Conservation (phyloP, 108 stramenopile genomes). For the Chaetoceros muelleri region DNA sequence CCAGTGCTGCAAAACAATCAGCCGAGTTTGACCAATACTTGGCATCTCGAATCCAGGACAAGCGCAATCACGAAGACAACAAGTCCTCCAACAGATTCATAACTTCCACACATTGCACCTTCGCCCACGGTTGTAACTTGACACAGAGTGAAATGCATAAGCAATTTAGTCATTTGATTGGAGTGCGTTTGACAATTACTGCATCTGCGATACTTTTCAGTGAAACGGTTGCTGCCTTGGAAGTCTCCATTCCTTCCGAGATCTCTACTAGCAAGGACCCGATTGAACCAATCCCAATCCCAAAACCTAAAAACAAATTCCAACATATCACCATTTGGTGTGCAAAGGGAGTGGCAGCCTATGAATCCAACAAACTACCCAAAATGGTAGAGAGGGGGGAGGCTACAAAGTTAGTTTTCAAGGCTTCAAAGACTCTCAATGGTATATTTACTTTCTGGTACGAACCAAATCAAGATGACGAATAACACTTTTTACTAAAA, state of each 20-base stretch:
- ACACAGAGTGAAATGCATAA: slow-evolving; percentile 22
- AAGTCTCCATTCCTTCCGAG: slow-evolving; percentile 23
- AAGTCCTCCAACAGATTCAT: slow-evolving; percentile 10
- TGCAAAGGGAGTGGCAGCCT: slow-evolving; percentile 22
- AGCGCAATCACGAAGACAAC: neutral
- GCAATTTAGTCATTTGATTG: slow-evolving; percentile 17
- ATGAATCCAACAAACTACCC: slow-evolving; percentile 52
- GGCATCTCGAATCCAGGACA: neutral
- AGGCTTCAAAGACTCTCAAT: slow-evolving; percentile 1
- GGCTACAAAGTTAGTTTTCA: slow-evolving; percentile 22
- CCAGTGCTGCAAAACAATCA: neutral
- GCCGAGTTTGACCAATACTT: slow-evolving; percentile 1
- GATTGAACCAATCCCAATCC: slow-evolving; percentile 21
- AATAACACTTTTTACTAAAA: too few species aligned
- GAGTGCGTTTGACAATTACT: slow-evolving; percentile 12
- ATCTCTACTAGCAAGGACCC: slow-evolving; percentile 1
- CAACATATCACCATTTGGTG: slow-evolving; percentile 70
- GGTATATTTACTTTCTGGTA: slow-evolving; percentile 44
- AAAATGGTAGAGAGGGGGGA: slow-evolving; percentile 21
- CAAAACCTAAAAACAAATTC: slow-evolving; percentile 42
- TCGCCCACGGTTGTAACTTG: slow-evolving; percentile 29
- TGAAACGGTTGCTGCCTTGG: slow-evolving; percentile 39
- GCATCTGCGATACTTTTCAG: slow-evolving; percentile 30
- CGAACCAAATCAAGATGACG: too few species aligned
- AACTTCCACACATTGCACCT: slow-evolving; percentile 44